phyloP scores from a whole-genome alignment of 2,329 filamentous ascomycete genomes.

The Dothistroma septosporum region DNA sequence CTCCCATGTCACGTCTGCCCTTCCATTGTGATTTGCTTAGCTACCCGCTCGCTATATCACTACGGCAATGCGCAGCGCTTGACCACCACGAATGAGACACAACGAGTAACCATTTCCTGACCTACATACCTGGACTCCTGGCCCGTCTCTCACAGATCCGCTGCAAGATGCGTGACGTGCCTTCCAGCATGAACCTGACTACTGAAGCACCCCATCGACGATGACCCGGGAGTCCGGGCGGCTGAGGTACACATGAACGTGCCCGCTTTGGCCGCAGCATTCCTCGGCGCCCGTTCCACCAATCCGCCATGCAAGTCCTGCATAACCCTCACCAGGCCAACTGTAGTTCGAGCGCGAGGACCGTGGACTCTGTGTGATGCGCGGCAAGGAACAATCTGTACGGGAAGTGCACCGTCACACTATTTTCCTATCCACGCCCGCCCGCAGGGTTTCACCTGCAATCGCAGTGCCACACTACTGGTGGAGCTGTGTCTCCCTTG shows the following conservation, averaged over 20 bases:
- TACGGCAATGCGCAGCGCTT: not conserved
- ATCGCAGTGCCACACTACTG: not conserved
- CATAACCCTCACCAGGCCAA: conserved; percentile 9
- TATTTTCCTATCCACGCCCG: not conserved
- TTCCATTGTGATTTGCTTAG: not conserved
- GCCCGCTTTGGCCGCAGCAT: not conserved
- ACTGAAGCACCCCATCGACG: conserved; percentile 5
- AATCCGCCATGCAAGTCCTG: not conserved
- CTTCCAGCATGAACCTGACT: conserved; percentile 2
- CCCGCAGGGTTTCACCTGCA: conserved; percentile 1
- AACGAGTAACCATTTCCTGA: not conserved
- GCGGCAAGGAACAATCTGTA: conserved; percentile 10
- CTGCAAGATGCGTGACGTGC: not conserved
- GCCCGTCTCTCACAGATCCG: not conserved
- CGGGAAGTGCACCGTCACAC: not conserved
- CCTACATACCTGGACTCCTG: not conserved
- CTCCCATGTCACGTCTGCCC: not conserved
- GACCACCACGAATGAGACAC: not conserved
- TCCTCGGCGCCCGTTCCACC: conserved; percentile 7
- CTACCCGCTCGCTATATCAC: not conserved
- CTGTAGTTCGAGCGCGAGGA: conserved; percentile 9
- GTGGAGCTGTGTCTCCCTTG: not conserved
- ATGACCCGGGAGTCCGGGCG: conserved; percentile 7
- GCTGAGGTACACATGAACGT: not conserved
- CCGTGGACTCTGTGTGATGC: not conserved